Evolutionary conservation across 2,329 filamentous ascomycete species (phyloP).

Genomic region (Didymella exigua): DNA sequence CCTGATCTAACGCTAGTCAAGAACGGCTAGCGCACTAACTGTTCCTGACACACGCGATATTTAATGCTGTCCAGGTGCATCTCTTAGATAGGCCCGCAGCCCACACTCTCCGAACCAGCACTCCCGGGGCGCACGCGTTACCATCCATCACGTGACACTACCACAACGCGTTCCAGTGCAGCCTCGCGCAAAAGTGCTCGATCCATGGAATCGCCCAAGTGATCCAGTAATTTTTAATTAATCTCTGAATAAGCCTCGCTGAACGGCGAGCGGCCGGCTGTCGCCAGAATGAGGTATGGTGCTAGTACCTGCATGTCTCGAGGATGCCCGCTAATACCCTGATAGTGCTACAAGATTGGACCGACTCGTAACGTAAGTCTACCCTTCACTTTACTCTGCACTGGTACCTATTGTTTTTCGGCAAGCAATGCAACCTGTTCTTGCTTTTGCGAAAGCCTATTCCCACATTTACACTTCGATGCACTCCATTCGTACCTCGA

Average conservation of each 20-base stretch:
- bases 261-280: conserved; percentile 10
- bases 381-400: conserved; percentile 16
- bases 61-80: conserved; percentile 31
- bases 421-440: neutral
- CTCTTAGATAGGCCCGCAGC: conserved; percentile 39
- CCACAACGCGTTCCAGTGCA: conserved; percentile 14
- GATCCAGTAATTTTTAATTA: conserved; percentile 38
- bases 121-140: conserved; percentile 34
- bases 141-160: conserved; percentile 33
- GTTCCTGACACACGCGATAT: conserved; percentile 27
- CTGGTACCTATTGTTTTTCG: neutral
- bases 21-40: conserved; percentile 26
- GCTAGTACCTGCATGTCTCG: conserved; percentile 30
- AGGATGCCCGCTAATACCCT: conserved; percentile 40
- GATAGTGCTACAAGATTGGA: conserved; percentile 48
- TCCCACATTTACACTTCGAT: neutral
- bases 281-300: conserved; percentile 41
- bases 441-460: neutral
- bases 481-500: neutral
- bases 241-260: conserved; percentile 13
- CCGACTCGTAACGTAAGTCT: conserved; percentile 47
- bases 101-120: conserved; percentile 38
- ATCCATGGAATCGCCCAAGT: conserved; percentile 33
- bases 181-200: conserved; percentile 7
- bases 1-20: conserved; percentile 31